Evolutionary conservation across 306 rosid species (phyloP).

Genomic region (Acacia acuminata): DNA sequence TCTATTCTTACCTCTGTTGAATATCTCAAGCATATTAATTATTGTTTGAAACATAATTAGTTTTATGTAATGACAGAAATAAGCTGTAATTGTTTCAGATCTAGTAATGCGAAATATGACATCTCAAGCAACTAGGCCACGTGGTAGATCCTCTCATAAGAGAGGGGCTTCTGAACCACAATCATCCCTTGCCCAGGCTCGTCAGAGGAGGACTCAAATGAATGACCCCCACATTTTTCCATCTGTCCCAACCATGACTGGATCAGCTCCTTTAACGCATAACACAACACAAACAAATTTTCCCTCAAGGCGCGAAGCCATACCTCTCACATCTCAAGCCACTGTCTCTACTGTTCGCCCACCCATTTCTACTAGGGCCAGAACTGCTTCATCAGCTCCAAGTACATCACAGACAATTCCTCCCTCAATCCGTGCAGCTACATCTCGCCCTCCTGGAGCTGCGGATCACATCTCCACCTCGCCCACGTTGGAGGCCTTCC

Average conservation of each 20-base stretch:
- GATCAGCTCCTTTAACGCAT: constrained; percentile 23
- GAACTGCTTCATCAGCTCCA: constrained; percentile 18
- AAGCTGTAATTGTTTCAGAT: constrained; percentile 23
- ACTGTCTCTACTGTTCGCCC: constrained; percentile 8
- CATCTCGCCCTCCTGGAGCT: not conserved
- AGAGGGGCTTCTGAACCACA: constrained; percentile 37
- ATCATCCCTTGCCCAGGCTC: constrained; percentile 23
- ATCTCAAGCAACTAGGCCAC: constrained; percentile 26
- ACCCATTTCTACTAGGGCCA: not conserved
- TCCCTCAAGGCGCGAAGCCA: constrained; percentile 5
- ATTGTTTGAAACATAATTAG: not conserved
- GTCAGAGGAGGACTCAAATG: constrained; percentile 26
- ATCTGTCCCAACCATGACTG: constrained; percentile 12
- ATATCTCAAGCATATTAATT: constrained; percentile 17
- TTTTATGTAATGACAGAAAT: constrained; percentile 13
- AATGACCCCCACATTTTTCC: constrained; percentile 16
- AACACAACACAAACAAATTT: constrained; percentile 26
- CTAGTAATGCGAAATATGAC: constrained; percentile 21
- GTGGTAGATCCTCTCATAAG: constrained; percentile 30
- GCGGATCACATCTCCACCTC: constrained; percentile 1
- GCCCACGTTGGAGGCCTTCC: constrained; percentile 10
- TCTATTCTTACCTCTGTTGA: constrained; percentile 21
- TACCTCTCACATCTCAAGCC: constrained; percentile 13
- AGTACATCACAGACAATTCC: constrained; percentile 19
- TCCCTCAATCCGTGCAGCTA: not conserved